These are phyloP conservation scores for Boeremia exigua DNA, from an alignment of 2,329 filamentous ascomycete species.

Conservation along the genomic window DNA sequence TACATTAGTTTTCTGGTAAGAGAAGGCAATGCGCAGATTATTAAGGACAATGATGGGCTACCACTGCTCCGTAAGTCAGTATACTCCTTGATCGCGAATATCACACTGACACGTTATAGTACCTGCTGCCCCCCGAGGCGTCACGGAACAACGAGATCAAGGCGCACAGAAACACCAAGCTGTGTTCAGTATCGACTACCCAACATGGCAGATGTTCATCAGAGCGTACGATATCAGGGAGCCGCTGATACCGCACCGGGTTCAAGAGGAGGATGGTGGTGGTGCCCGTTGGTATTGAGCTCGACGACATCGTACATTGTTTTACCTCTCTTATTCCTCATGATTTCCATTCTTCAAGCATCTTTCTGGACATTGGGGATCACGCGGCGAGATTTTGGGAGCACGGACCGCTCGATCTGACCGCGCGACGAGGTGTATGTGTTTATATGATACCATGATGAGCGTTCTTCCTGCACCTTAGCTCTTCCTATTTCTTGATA, in stretches of 20 bases:
- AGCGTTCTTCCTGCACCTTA: background rate
- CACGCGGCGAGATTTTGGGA: background rate
- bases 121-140: conserved; percentile 54
- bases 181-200: conserved; percentile 85
- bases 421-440: background rate
- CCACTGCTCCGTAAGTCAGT: conserved; percentile 81
- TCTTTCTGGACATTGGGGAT: background rate
- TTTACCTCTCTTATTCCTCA: background rate
- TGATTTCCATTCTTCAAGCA: background rate
- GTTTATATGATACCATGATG: conserved; percentile 2
- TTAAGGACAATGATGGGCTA: conserved; percentile 72
- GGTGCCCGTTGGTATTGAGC: conserved; percentile 12
- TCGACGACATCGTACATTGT: background rate
- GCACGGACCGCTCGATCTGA: background rate
- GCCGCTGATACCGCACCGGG: conserved; percentile 82
- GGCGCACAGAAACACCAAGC: conserved; percentile 72
- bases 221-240: conserved; percentile 76
- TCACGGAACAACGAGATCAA: conserved; percentile 62
- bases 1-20: conserved; percentile 94
- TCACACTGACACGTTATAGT: conserved; percentile 36
- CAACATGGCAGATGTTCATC: conserved; percentile 80
- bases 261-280: conserved; percentile 32
- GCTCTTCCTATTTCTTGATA: conserved; percentile 4
- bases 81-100: background rate
- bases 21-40: conserved; percentile 79